Base-by-base conservation (phyloP, 2,329 filamentous ascomycete species). In the Ophiostoma himal-ulmi region DNA sequence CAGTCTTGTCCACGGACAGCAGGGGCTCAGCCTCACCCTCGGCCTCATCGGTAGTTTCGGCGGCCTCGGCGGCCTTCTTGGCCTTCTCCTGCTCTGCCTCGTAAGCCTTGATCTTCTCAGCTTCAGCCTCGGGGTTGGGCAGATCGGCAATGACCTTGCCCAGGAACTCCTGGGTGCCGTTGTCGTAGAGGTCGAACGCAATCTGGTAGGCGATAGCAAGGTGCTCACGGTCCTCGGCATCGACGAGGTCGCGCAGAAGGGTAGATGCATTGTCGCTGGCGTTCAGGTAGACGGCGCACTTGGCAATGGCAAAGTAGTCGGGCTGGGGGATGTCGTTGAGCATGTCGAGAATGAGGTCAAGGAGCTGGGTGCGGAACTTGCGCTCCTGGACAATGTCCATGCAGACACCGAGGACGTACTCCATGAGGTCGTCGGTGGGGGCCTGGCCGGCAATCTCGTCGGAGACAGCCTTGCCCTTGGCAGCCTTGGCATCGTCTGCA, bases 341-440 rank as follows among this genome's bases (percentile, higher is more conserved):
- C n/a, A 99, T 87, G 72, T 94, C 92, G n/a, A 99, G 88, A 70
- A 99, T 95, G 65, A 99, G 85, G 76, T 91, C 90, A 71, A 99
- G 81, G 69, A 99, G 97, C 83, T 95, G 84, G 48, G 86, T 87
- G 73, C 95, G 89, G 77, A 98, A 87, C 67, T 89, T 89, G 69
- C 94, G 88, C 81, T 99, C 95, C 80, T 98, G 95, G 22, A 99
- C 93, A 72, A 98, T 90, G 73, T 96, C 94, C 93, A 99, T 96
- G 83, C 94, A 97, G 75, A 99, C 96, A 75, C 94, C 89, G 73
- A 99, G 82, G 26, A 95, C 91, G 77, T 99, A 99, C 75, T 99
- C 95, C 90, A 99, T 95, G 71, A 99, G 82, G 78, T 98, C 94
- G 78, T 99, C 95, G 90, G 99, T 95, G 70, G 99, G 82, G 78